A percentile compares a stretch with the other conserved stretches of the same genome.
phyloP scores from a whole-genome alignment of 805 yeast genomes.

The Nakazawaea holstii region DNA sequence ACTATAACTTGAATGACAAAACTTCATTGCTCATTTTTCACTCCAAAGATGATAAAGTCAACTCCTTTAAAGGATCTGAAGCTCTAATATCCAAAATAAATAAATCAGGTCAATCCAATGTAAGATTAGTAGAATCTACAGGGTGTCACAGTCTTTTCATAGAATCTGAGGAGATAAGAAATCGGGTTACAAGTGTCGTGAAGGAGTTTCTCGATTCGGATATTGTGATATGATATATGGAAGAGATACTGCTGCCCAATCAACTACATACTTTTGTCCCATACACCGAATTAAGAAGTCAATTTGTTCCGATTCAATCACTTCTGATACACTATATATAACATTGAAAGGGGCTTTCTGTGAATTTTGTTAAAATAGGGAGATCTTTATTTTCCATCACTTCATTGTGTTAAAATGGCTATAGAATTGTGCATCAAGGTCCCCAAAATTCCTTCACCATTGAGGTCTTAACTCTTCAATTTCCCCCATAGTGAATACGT shows the following conservation, averaged over 20 bases:
- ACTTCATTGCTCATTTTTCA: constrained; percentile 54
- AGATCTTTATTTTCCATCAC: no score
- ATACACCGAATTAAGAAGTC: no score
- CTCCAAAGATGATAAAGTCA: constrained; percentile 57
- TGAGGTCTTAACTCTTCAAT: no score
- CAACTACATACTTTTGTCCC: no score
- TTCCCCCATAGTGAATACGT: no score
- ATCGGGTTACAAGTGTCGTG: constrained; percentile 28
- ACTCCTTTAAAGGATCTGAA: constrained; percentile 44
- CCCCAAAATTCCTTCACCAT: no score
- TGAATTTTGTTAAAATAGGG: no score
- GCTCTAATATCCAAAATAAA: constrained; percentile 29
- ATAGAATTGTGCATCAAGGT: no score
- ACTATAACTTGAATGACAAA: constrained; percentile 29
- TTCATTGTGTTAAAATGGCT: no score
- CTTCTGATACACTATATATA: no score
- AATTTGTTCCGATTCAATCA: background rate
- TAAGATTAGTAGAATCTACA: constrained; percentile 20
- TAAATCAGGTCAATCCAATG: constrained; percentile 19
- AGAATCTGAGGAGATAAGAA: constrained; percentile 40
- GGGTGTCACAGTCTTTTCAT: constrained; percentile 41
- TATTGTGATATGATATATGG: constrained; percentile 12
- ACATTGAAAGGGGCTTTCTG: no score
- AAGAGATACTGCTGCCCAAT: background rate
- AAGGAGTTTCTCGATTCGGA: constrained; percentile 32